A percentile compares a stretch with the other conserved stretches of the same genome.
phyloP scores from a whole-genome alignment of 2,329 filamentous ascomycete species.

The Claviceps monticola region DNA sequence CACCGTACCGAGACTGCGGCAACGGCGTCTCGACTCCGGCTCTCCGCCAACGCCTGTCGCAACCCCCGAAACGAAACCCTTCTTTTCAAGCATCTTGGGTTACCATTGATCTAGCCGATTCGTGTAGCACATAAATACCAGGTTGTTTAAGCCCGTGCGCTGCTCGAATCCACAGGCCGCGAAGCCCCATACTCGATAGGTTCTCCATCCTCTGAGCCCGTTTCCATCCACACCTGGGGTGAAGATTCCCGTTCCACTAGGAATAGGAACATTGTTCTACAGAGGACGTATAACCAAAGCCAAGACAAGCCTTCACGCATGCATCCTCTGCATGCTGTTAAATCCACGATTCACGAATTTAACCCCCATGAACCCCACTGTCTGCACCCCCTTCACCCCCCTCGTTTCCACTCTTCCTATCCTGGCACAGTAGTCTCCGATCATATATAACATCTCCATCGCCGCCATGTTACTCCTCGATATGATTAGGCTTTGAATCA shows the following conservation, averaged over 20 bases:
- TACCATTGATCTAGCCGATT: conserved; percentile 8
- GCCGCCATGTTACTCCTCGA: conserved; percentile 3
- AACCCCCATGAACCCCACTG: conserved; percentile 2
- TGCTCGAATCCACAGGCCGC: conserved; percentile 4
- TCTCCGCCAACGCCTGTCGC: neutral
- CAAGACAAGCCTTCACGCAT: too few species aligned
- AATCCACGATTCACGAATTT: neutral
- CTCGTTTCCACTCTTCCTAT: neutral
- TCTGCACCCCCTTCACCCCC: neutral
- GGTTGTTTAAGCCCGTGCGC: conserved; percentile 9
- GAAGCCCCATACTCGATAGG: neutral
- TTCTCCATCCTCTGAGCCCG: neutral
- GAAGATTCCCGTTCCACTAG: conserved; percentile 6
- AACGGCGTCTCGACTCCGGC: neutral
- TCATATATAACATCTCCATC: conserved; percentile 9
- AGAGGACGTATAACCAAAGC: too few species aligned
- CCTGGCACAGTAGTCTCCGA: conserved; percentile 7
- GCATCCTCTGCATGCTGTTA: neutral
- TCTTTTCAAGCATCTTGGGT: conserved; percentile 2
- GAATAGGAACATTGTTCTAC: neutral
- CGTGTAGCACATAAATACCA: conserved; percentile 9
- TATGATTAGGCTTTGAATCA: conserved; percentile 3
- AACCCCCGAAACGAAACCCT: conserved; percentile 5
- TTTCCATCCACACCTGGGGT: conserved; percentile 1
- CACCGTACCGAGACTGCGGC: neutral